Evolutionary conservation across 768 basidiomycete species (phyloP), one percentile per base, ranked within the genome.

Genomic region (Lentinula sp.): DNA sequence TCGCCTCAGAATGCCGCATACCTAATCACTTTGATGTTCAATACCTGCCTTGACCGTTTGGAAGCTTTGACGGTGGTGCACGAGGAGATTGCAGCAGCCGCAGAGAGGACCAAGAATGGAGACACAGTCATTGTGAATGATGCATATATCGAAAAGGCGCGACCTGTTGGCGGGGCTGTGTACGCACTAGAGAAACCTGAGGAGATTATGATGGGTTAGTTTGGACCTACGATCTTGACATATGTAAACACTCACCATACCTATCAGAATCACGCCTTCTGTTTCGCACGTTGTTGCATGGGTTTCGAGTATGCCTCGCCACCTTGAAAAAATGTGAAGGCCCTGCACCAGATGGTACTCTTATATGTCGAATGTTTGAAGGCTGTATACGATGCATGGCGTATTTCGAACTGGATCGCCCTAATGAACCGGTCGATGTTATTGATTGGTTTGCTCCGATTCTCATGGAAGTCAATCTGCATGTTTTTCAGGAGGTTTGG

Each of bases 401-500:
- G 15, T 79, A 96, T 51, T 93, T 92, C 69, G 91, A 90, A 61
- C 79, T 45, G 34, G 61, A 88, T 60, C 84, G 84, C 48, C 76
- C 90, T 55, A 84, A 79, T 40, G 83, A 72, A 46, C 76, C 78
- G 59, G 78, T 87, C 56, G 95, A 98, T 69, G 87, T 87, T 5
- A 82, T 94, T 67, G 96, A 99, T 61, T 87, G 88, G 80, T 84
- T 98, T 62, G 86, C 84, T 5, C 82, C 84, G 23, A 85, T 90
- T 45, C 81, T 95, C 48, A 73, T 85, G 40, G 91, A 95, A 70
- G 83, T 95, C 66, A 91, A 97, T 68, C 78, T 91, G 7, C 92
- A 96, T 68, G 89, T 95, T 62, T 95, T 97, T 71, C 91, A 96
- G 71, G 94, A 97, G 74, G 91, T 98, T 35, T 96, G 95, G 94